phyloP scores from a whole-genome alignment of 2,329 filamentous ascomycete genomes.

The Colletotrichum lupini region DNA sequence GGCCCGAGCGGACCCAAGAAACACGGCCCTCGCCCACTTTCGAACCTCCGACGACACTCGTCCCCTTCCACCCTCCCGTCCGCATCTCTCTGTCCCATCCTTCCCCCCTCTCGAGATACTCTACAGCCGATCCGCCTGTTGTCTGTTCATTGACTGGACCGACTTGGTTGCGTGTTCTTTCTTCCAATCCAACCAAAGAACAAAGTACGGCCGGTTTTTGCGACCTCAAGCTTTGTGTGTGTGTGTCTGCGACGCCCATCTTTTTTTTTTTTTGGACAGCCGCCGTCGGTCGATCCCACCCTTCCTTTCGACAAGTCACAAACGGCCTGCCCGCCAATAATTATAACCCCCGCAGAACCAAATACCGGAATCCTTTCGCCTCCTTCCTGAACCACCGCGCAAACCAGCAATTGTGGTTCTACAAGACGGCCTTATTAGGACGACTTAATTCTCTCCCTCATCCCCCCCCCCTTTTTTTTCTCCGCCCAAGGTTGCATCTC shows the following conservation, averaged over 20 bases:
- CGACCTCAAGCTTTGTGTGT: constrained; percentile 14
- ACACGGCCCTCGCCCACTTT: constrained; percentile 34
- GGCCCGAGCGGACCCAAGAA: constrained; percentile 37
- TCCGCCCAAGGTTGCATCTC: constrained; percentile 20
- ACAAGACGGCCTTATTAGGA: constrained; percentile 19
- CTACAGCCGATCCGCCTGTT: constrained; percentile 8
- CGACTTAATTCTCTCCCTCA: constrained; percentile 28
- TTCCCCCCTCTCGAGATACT: constrained; percentile 1
- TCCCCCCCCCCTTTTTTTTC: constrained; percentile 15
- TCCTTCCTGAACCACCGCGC: constrained; percentile 25
- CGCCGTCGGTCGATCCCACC: constrained; percentile 30
- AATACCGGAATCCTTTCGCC: constrained; percentile 17
- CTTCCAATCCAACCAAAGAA: constrained; percentile 6
- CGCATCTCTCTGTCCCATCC: constrained; percentile 19
- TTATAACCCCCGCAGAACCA: constrained; percentile 27
- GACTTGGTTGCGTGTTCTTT: constrained; percentile 4
- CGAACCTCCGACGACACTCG: constrained; percentile 33
- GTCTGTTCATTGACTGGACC: constrained; percentile 36
- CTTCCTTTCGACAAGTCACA: constrained; percentile 25
- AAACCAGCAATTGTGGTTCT: constrained; percentile 30
- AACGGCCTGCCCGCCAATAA: constrained; percentile 28
- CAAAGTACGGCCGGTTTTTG: constrained; percentile 6
- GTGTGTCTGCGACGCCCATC: constrained; percentile 9
- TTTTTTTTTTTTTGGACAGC: constrained; percentile 11
- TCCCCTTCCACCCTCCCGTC: constrained; percentile 25